Base-by-base conservation (phyloP, 164 flowering plant species). In the Protea cynaroides region DNA sequence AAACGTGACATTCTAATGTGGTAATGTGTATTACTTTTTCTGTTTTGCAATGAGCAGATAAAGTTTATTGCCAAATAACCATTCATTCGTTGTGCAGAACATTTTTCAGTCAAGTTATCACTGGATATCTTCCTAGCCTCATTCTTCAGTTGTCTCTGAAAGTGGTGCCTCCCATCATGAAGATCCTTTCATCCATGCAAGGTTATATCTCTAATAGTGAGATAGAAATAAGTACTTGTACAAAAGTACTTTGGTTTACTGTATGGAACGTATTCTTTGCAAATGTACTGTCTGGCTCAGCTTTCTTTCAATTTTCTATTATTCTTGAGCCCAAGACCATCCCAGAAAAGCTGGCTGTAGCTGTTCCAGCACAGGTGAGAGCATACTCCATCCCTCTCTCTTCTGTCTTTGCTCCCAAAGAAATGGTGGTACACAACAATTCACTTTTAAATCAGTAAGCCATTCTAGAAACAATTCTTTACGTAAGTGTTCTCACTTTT, bases 81-180 rank as follows among this genome's bases (percentile, higher is more conserved):
- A 25, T 58, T 53, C 15, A 8, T 62, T 47, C 4, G 0, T 29
- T 29, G 2, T 82, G 80, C 92, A 93, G 98, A 61, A 38, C 83
- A 59, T 40, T 90, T 65, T 78, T 94, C 34, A 89, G 87, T 72
- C 79, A 87, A 77, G 83, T 94, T 14, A 70, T 94, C 58, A 94
- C 97, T 3, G 98, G 98, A 66, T 94, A 94, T 81, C 92, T 94
- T 68, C 98, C 98, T 0, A 94, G 95, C 78, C 86, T 94, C 46
- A 83, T 94, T 64, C 95, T 94, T 71, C 86, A 83, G 79, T 52
- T 79, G 74, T 91, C 89, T 73, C 73, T 89, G 19, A 74, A 56
- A 5, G 47, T 79, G 25, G 82, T 91, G 61, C 96, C 98, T 15
- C 97, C 98, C 13, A 68, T 85, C 61, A 94, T 94, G 98, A 71